Evolutionary conservation across 345 rosid genomes (phyloP).

Genomic region (Murraya koenigii): DNA sequence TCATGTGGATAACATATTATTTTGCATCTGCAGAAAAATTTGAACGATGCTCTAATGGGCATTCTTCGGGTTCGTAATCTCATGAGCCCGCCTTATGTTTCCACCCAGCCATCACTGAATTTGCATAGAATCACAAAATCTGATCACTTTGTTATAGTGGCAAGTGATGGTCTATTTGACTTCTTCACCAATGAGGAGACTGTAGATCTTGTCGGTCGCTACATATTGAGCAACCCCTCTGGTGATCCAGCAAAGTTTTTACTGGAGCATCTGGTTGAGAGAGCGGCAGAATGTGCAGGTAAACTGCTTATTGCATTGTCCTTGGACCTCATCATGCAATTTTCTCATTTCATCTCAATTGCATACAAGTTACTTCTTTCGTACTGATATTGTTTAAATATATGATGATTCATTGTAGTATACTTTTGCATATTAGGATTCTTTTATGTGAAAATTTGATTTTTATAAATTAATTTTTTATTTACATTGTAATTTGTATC

Average conservation of each 20-base stretch:
- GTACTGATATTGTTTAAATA: neutral
- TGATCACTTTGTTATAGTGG: constrained; percentile 87
- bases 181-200: constrained; percentile 87
- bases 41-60: constrained; percentile 95
- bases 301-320: constrained; percentile 16
- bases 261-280: constrained; percentile 69
- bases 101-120: constrained; percentile 73
- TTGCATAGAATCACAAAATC: constrained; percentile 67
- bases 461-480: too few relatives aligned
- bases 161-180: constrained; percentile 91
- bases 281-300: constrained; percentile 93
- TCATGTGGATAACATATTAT: neutral
- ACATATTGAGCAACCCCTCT: constrained; percentile 50
- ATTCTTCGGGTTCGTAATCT: constrained; percentile 86
- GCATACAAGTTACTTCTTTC: neutral
- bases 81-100: constrained; percentile 80
- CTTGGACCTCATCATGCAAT: neutral
- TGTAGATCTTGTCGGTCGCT: constrained; percentile 61
- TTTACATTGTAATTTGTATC: neutral
- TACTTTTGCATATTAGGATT: neutral
- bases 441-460: neutral
- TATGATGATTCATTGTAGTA: neutral
- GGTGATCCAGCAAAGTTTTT: constrained; percentile 96
- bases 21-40: constrained; percentile 49
- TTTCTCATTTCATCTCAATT: neutral